Conservation (phyloP, 2,329 filamentous ascomycete species). For the Colletotrichum neosansevieriae region DNA sequence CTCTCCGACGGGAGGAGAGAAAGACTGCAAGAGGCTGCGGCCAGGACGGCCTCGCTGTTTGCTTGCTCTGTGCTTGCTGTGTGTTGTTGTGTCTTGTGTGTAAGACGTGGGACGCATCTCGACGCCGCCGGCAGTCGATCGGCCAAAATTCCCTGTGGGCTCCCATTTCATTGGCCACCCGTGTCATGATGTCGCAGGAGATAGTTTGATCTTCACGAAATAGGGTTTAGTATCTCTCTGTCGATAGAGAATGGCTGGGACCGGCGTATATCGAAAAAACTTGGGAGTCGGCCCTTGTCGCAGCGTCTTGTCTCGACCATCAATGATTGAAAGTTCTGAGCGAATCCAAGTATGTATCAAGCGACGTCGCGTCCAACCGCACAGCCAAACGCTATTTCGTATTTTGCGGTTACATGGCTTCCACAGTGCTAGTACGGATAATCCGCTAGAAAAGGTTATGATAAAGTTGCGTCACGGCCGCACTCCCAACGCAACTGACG, state of each 20-base stretch:
- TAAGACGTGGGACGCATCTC: neutral
- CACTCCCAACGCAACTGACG: neutral
- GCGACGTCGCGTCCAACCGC: neutral
- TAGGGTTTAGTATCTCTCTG: neutral
- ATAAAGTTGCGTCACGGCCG: constrained; percentile 24
- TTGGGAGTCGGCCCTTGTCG: constrained; percentile 13
- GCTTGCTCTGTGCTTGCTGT: no score
- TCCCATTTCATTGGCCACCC: constrained; percentile 2
- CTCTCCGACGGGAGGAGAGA: constrained; percentile 9
- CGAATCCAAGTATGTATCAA: neutral
- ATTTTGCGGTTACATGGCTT: neutral
- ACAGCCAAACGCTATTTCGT: neutral
- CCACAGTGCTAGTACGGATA: neutral
- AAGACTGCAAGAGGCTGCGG: neutral
- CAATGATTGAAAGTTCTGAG: constrained; percentile 1
- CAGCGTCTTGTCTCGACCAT: constrained; percentile 1
- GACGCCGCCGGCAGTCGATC: neutral
- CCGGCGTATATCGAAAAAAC: neutral
- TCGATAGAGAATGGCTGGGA: neutral
- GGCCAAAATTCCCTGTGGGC: constrained; percentile 5
- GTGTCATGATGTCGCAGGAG: constrained; percentile 13
- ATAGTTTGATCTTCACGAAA: neutral
- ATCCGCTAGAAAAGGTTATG: constrained; percentile 6
- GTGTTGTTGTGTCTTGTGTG: no score
- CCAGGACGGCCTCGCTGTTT: neutral